Conservation (phyloP, 768 basidiomycete species). For the button mushroom (Agaricus bisporus) region DNA sequence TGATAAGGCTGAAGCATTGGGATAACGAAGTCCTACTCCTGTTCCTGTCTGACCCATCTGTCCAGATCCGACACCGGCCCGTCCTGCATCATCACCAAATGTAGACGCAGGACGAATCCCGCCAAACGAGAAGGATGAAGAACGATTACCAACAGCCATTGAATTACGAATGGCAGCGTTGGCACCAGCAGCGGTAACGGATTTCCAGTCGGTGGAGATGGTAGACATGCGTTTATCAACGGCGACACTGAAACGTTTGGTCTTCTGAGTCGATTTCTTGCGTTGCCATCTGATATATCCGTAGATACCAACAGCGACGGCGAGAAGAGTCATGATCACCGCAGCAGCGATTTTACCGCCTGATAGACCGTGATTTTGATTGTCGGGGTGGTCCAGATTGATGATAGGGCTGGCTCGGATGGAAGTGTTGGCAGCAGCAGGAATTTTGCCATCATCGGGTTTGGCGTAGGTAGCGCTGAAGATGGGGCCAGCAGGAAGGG, state of each 20-base stretch:
- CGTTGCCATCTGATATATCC: constrained; percentile 53
- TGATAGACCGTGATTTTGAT: constrained; percentile 23
- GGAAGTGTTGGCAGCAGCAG: constrained; percentile 32
- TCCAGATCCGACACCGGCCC: constrained; percentile 34
- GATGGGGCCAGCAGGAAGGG: constrained; percentile 60
- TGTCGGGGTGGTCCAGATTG: constrained; percentile 26
- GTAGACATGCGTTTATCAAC: constrained; percentile 83
- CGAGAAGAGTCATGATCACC: constrained; percentile 59
- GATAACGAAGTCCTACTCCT: constrained; percentile 45
- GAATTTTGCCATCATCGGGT: constrained; percentile 26
- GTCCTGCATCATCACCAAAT: constrained; percentile 36
- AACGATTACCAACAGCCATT: constrained; percentile 44
- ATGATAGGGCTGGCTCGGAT: constrained; percentile 32
- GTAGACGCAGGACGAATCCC: constrained; percentile 43
- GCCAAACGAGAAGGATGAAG: constrained; percentile 52
- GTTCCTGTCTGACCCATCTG: constrained; percentile 41
- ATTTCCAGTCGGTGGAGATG: constrained; percentile 74
- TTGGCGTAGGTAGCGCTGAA: constrained; percentile 58
- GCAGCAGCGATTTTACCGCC: constrained; percentile 60
- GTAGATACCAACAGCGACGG: constrained; percentile 35
- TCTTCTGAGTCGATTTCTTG: constrained; percentile 40
- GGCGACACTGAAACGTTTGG: constrained; percentile 54
- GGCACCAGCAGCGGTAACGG: constrained; percentile 64
- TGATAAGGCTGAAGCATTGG: constrained; percentile 21
- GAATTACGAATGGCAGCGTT: constrained; percentile 67